Evolutionary conservation across 108 stramenopile species (phyloP).

Genomic region (Mediolabrus comicus): DNA sequence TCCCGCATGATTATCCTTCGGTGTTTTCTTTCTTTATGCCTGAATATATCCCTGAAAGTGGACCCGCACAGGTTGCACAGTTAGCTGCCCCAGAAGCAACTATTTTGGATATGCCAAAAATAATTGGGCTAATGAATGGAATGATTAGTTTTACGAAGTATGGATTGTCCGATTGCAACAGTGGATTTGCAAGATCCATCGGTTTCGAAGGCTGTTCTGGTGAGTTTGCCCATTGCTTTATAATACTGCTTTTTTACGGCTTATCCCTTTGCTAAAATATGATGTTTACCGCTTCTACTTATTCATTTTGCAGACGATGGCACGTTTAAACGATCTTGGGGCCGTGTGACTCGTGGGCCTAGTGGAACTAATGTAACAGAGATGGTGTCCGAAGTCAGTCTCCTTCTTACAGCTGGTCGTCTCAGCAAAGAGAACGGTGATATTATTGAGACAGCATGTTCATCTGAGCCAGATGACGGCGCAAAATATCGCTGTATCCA

Average conservation of each 20-base stretch:
- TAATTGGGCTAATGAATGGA: constrained; percentile 46
- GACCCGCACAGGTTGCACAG: constrained; percentile 11
- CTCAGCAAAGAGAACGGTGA: constrained; percentile 43
- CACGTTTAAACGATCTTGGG: constrained; percentile 13
- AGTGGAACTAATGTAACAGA: constrained; percentile 11
- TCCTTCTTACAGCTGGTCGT: constrained; percentile 57
- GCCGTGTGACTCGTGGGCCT: constrained; percentile 25
- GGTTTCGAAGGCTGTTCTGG: constrained; percentile 6
- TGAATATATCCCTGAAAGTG: constrained; percentile 43
- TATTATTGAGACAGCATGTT: constrained; percentile 39
- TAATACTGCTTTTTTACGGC: too few species aligned
- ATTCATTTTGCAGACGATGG: constrained; percentile 31
- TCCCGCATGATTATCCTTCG: constrained; percentile 39
- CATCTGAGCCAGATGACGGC: constrained; percentile 7
- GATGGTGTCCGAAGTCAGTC: constrained; percentile 55
- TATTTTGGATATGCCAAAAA: constrained; percentile 45
- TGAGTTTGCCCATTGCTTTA: neutral
- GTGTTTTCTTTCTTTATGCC: constrained; percentile 60
- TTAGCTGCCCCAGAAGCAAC: constrained; percentile 49
- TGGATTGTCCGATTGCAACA: constrained; percentile 49
- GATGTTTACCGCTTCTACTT: neutral
- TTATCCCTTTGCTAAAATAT: too few species aligned
- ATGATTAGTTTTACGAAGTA: constrained; percentile 49
- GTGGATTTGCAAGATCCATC: constrained; percentile 33
- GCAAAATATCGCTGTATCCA: constrained; percentile 31